Evolutionary conservation across 768 basidiomycete species (phyloP), one percentile per base, ranked within the genome.

Genomic region (Trametes punicea): DNA sequence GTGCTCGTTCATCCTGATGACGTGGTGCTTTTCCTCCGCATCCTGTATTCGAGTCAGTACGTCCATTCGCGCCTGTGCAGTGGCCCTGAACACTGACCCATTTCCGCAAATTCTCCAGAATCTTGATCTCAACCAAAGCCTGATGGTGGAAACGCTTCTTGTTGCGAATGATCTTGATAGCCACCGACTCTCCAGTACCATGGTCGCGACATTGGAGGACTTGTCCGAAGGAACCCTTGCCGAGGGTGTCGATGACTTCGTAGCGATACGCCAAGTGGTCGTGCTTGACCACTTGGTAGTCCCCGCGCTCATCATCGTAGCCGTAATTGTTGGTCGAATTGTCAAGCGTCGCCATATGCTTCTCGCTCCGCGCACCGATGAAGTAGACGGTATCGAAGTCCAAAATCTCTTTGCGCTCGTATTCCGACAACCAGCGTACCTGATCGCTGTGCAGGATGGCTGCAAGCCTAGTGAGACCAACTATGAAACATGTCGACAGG

Each of bases 71-170:
- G 25, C 4, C 39, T 7, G 6, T 18, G 9, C 23, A 45, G 2
- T 55, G 23, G 6, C 26, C 18, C 25, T 6, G n/a, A 34, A 2
- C n/a, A 76, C 87, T 55, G 65, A 93, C 95, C 97, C 97, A 98
- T 90, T 95, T 93, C 27, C 90, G 84, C 63, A 98, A 77, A 69
- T 91, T 98, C 64, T 98, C 93, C 60, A 99, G 75, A 55, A 99
- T 98, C 74, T 98, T 98, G 73, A 98, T 96, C 74, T 98, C 97
- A n/a, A 98, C 95, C 40, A 98, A 71, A 0, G 96, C 97, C 70
- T 98, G 97, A 65, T 96, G 92, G 70, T 98, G 95, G 77, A 98
- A 98, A 45, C 97, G 81, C 73, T 98, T 98, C 79, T 98, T 98
- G 77, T 98, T 98, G 36, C 97, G 85, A 64, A 99, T 98, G 60